Conservation (phyloP, 352 stramenopile species). For the Pythium myriotylum region DNA sequence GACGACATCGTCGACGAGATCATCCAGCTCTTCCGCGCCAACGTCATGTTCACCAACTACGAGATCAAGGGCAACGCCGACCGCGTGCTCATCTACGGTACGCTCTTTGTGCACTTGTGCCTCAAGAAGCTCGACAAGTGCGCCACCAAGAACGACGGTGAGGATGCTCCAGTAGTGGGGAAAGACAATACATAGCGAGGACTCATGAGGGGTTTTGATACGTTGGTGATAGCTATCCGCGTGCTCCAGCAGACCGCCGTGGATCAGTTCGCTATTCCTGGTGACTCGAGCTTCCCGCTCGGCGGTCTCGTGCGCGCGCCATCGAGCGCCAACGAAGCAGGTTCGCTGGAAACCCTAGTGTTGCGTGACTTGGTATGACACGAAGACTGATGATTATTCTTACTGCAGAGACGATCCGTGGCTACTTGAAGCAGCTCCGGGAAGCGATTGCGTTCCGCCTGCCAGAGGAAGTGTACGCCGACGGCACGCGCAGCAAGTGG, state of each 20-base stretch:
- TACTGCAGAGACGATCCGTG: slow-evolving; percentile 71
- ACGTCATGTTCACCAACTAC: too few relatives aligned
- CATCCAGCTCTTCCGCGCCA: too few relatives aligned
- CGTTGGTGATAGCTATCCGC: slow-evolving; percentile 48
- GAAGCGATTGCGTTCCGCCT: slow-evolving; percentile 82
- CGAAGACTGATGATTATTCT: background rate
- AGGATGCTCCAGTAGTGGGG: too few relatives aligned
- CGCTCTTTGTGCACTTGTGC: too few relatives aligned
- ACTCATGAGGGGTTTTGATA: too few relatives aligned
- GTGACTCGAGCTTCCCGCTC: slow-evolving; percentile 83
- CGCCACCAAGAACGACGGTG: too few relatives aligned
- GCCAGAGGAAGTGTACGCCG: slow-evolving; percentile 82
- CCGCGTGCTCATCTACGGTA: too few relatives aligned
- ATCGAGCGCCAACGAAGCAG: slow-evolving; percentile 75
- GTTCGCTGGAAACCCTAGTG: slow-evolving; percentile 22
- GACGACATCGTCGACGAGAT: too few relatives aligned
- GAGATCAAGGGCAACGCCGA: too few relatives aligned
- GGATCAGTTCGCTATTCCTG: slow-evolving; percentile 87
- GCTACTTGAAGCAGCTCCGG: slow-evolving; percentile 92
- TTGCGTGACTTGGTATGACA: too few relatives aligned
- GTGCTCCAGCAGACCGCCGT: slow-evolving; percentile 82
- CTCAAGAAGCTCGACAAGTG: too few relatives aligned
- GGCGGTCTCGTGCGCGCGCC: slow-evolving; percentile 79
- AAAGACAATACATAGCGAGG: too few relatives aligned
- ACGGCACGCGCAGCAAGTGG: slow-evolving; percentile 92